A percentile compares a stretch with the other conserved stretches of the same genome.
These are phyloP conservation scores for Chaetomium cochliodes DNA, from an alignment of 495 filamentous ascomycete genomes.

Conservation along the genomic window DNA sequence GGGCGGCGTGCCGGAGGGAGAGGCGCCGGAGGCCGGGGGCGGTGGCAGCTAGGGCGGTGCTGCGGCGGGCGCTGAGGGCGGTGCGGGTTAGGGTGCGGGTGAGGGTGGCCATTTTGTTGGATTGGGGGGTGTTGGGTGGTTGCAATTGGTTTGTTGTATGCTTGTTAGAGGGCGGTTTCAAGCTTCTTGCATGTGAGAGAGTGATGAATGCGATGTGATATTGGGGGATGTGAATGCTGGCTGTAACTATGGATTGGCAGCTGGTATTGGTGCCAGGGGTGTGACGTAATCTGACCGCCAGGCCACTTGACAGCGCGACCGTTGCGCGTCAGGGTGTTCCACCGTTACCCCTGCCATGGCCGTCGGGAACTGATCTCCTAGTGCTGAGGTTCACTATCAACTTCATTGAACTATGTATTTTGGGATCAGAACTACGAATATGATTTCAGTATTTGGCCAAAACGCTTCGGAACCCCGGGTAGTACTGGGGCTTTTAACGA, in stretches of 20 bases:
- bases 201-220: neutral
- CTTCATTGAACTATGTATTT: too few relatives aligned
- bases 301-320: conserved; percentile 3
- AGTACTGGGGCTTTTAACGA: too few relatives aligned
- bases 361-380: too few relatives aligned
- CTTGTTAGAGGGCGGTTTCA: neutral
- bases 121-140: neutral
- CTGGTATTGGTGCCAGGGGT: neutral
- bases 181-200: neutral
- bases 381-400: too few relatives aligned
- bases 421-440: too few relatives aligned
- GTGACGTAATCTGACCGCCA: conserved; percentile 9
- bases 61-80: neutral
- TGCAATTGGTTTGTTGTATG: neutral
- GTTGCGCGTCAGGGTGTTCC: neutral
- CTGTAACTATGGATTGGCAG: neutral
- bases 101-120: conserved; percentile 8
- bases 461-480: too few relatives aligned
- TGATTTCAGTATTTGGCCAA: too few relatives aligned
- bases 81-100: conserved; percentile 12
- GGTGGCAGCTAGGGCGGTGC: neutral
- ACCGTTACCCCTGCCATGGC: neutral
- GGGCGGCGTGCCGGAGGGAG: conserved; percentile 18
- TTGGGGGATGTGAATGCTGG: neutral
- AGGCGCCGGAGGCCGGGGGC: conserved; percentile 16